Conservation (phyloP, 2,329 filamentous ascomycete species). For the Dactylellina parvicollis region DNA sequence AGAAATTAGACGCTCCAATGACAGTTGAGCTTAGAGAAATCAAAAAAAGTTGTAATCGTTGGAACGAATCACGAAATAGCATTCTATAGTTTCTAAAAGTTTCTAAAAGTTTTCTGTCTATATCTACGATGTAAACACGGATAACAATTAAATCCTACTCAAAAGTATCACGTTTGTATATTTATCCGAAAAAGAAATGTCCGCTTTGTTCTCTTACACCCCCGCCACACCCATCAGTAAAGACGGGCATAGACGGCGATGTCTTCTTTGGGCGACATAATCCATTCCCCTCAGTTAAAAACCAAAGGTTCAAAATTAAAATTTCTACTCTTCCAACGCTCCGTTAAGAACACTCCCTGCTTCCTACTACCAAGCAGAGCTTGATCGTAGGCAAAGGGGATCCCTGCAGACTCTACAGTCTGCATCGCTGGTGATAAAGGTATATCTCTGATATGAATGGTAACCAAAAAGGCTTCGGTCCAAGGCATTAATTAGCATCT, state of each 20-base stretch:
- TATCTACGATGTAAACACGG: too few relatives aligned
- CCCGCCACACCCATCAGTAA: conserved; percentile 53
- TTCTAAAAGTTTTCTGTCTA: too few relatives aligned
- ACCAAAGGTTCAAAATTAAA: conserved; percentile 56
- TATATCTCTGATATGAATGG: conserved; percentile 8
- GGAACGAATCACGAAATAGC: too few relatives aligned
- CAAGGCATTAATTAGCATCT: conserved; percentile 14
- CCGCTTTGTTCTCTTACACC: conserved; percentile 60
- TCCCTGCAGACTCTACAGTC: conserved; percentile 77
- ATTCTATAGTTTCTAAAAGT: too few relatives aligned
- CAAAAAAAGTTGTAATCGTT: too few relatives aligned
- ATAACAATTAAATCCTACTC: not conserved
- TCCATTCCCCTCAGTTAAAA: conserved; percentile 7
- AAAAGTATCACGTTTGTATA: not conserved
- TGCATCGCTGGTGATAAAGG: conserved; percentile 73
- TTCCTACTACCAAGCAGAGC: conserved; percentile 23
- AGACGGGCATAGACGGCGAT: conserved; percentile 44
- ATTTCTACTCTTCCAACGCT: conserved; percentile 76
- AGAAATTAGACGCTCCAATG: too few relatives aligned
- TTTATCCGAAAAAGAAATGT: conserved; percentile 22
- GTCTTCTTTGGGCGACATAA: conserved; percentile 53
- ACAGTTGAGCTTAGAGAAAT: too few relatives aligned
- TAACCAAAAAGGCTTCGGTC: not conserved
- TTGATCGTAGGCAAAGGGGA: conserved; percentile 67
- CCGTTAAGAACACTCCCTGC: conserved; percentile 80